These are phyloP conservation scores for Trichoderma sp. DNA, from an alignment of 2,329 filamentous ascomycete genomes.

Conservation along the genomic window DNA sequence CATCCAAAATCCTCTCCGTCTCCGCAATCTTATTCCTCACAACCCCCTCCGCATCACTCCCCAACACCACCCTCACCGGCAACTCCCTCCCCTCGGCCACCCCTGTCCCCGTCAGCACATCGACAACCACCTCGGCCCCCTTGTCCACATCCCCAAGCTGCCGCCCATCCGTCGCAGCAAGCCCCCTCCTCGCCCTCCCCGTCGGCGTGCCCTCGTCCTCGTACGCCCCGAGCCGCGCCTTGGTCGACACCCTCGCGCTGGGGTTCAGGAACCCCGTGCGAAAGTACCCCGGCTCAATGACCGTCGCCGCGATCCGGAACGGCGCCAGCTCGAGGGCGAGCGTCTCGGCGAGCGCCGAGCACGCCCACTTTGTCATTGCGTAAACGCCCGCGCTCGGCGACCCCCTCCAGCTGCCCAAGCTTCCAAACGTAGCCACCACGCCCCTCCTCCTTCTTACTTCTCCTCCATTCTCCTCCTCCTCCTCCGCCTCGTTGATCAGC, in stretches of 20 bases:
- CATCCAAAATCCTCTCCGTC: slow-evolving; percentile 49
- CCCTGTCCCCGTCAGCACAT: slow-evolving; percentile 56
- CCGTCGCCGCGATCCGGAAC: slow-evolving; percentile 48
- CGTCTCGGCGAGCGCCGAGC: slow-evolving; percentile 49
- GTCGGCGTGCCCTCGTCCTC: slow-evolving; percentile 38
- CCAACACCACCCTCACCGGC: slow-evolving; percentile 57
- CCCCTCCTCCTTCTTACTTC: slow-evolving; percentile 29
- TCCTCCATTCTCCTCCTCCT: slow-evolving; percentile 24
- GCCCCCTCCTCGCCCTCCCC: slow-evolving; percentile 34
- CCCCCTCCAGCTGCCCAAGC: slow-evolving; percentile 49
- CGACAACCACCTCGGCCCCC: slow-evolving; percentile 55
- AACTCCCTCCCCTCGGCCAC: slow-evolving; percentile 51
- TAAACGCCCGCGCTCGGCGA: slow-evolving; percentile 45
- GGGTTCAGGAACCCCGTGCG: slow-evolving; percentile 52
- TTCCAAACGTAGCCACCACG: slow-evolving; percentile 50
- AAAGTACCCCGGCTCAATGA: slow-evolving; percentile 57
- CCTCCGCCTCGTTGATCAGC: slow-evolving; percentile 28
- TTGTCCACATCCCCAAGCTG: slow-evolving; percentile 60
- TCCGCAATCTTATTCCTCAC: slow-evolving; percentile 49
- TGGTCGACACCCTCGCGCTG: slow-evolving; percentile 34
- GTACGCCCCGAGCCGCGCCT: slow-evolving; percentile 41
- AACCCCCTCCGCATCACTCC: slow-evolving; percentile 50
- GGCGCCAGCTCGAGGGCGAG: slow-evolving; percentile 48
- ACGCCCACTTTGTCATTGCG: slow-evolving; percentile 50
- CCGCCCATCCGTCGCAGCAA: slow-evolving; percentile 47